phyloP scores from a whole-genome alignment of 1,284 basidiomycete genomes.

The Boletellus deceptivus region DNA sequence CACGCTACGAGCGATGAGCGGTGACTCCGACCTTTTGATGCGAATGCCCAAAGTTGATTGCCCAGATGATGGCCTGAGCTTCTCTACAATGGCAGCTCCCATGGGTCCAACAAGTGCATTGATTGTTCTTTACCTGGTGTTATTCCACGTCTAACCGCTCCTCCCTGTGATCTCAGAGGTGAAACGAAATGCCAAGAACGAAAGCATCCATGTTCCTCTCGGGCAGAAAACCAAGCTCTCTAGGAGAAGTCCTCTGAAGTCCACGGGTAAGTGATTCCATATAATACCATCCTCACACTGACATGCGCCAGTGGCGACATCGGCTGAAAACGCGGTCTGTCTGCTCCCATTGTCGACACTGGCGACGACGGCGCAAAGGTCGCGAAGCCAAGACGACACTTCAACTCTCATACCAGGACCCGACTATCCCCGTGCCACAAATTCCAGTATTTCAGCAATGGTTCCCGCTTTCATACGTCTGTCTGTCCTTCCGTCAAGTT shows the following conservation, averaged over 20 bases:
- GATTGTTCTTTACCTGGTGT: not conserved
- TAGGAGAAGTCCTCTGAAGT: not conserved
- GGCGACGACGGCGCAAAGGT: not conserved
- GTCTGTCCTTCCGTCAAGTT: not conserved
- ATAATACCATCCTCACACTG: not conserved
- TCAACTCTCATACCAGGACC: constrained; percentile 5
- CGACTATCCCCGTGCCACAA: not conserved
- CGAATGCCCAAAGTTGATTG: not conserved
- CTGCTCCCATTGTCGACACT: constrained; percentile 9
- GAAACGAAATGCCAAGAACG: not conserved
- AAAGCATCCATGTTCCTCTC: not conserved
- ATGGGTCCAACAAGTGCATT: not conserved
- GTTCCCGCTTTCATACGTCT: constrained; percentile 7
- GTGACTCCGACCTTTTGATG: not conserved
- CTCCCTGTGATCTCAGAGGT: not conserved
- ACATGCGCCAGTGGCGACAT: not conserved
- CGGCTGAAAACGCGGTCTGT: not conserved
- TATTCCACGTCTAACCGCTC: not conserved
- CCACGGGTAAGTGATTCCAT: not conserved
- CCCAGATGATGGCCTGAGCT: not conserved
- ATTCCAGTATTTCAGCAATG: constrained; percentile 5
- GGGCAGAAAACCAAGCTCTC: not conserved
- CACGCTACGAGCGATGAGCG: not conserved
- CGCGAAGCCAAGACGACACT: constrained; percentile 1
- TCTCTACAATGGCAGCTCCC: not conserved